A percentile compares a stretch with the other conserved stretches of the same genome.
Conservation (phyloP, 805 yeast genomes). For the Pichia deserticola region DNA sequence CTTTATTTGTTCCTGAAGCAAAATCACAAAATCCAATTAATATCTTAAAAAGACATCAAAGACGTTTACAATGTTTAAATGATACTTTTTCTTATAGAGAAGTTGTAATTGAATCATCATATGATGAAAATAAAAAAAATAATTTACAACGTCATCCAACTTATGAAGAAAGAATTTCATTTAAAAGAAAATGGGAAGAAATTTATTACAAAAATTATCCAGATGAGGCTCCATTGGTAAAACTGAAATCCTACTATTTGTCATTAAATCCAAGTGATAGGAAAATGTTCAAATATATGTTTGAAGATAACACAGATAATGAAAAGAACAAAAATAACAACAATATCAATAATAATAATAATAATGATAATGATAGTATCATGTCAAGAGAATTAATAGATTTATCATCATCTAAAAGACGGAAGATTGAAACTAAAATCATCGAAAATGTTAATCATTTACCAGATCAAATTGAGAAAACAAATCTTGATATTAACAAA, state of each 20-base stretch:
- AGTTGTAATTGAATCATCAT: constrained; percentile 23
- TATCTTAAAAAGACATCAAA: constrained; percentile 21
- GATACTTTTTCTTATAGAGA: constrained; percentile 28
- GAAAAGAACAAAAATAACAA: neutral
- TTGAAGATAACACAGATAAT: neutral
- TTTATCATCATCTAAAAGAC: no score
- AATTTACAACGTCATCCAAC: constrained; percentile 2
- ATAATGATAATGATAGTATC: neutral
- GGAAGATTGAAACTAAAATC: no score
- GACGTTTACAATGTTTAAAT: constrained; percentile 26
- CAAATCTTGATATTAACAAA: no score
- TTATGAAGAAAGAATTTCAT: constrained; percentile 21
- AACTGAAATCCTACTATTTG: constrained; percentile 3
- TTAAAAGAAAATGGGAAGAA: constrained; percentile 18
- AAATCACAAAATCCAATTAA: constrained; percentile 13
- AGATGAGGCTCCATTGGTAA: constrained; percentile 2
- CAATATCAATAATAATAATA: neutral
- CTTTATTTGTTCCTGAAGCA: constrained; percentile 71
- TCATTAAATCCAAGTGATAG: constrained; percentile 2
- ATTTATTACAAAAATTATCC: constrained; percentile 9
- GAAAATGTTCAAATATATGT: neutral
- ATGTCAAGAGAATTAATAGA: no score
- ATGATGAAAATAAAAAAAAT: constrained; percentile 4
- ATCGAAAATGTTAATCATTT: no score
- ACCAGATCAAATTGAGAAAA: no score